Conservation (phyloP, 371 early-diverging fungal genomes). For the Mortierella sp. region DNA sequence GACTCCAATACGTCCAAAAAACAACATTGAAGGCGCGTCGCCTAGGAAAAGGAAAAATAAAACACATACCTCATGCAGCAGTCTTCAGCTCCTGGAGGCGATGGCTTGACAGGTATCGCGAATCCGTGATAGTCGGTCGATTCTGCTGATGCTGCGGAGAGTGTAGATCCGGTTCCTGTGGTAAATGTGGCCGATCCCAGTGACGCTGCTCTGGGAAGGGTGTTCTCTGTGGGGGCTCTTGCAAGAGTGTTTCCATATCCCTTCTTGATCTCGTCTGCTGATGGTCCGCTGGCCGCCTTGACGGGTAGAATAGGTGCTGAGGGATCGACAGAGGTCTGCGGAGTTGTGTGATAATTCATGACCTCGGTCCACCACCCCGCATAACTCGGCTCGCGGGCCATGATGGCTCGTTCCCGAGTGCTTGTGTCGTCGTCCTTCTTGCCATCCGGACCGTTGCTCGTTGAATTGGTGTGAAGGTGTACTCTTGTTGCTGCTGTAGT, state of each 20-base stretch:
- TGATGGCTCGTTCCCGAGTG: slow-evolving; percentile 24
- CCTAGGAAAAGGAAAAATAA: neutral
- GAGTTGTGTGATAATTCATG: slow-evolving; percentile 32
- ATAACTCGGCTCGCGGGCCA: slow-evolving; percentile 40
- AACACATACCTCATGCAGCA: slow-evolving; percentile 54
- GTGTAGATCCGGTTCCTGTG: slow-evolving; percentile 20
- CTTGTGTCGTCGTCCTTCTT: neutral
- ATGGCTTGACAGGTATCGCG: slow-evolving; percentile 46
- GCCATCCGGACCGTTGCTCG: neutral
- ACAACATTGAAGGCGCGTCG: neutral
- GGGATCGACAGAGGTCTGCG: slow-evolving; percentile 36
- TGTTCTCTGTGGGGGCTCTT: slow-evolving; percentile 17
- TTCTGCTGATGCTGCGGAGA: slow-evolving; percentile 18
- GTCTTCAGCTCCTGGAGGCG: slow-evolving; percentile 54
- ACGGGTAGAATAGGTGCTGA: neutral
- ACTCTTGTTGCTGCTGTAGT: neutral
- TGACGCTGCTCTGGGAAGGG: slow-evolving; percentile 32
- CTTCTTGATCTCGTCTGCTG: slow-evolving; percentile 21
- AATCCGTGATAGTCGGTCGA: slow-evolving; percentile 44
- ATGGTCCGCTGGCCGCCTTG: neutral
- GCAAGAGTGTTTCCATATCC: slow-evolving; percentile 35
- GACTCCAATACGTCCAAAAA: neutral
- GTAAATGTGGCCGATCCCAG: slow-evolving; percentile 18
- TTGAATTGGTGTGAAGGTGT: neutral
- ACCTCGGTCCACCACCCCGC: slow-evolving; percentile 57